Evolutionary conservation across 1,284 basidiomycete genomes (phyloP), one percentile per base, ranked within the genome.

Genomic region (Wallemia mellicola): DNA sequence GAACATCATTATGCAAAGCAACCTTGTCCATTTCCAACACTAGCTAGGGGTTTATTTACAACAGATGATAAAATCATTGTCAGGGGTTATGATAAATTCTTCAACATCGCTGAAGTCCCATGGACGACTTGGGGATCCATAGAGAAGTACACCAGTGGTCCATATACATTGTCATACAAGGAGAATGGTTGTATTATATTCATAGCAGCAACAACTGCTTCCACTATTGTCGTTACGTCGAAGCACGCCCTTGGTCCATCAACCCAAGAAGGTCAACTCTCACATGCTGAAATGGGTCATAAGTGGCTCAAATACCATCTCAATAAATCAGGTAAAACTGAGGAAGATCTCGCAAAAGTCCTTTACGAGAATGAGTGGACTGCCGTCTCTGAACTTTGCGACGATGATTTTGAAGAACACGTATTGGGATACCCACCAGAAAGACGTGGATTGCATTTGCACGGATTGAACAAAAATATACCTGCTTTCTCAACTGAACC

Each of bases 171-270:
- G 17, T 89, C 92, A 0, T 76, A 92, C 63, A 99, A 98, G 70
- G 88, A 87, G 1, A 99, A 98, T 63, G 94, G 92, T 1, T 99
- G 94, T 69, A 89, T 98, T 69, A 95, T 99, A 65, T 89, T 98
- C 71, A 82, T 98, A 65, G 81, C 86, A 0, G 82, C 94, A 0
- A 75, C 98, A 2, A 82, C 83, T 0, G 77, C 81, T 0, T 71
- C 71, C 0, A 79, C 85, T 63, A 72, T 98, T 1, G 68, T 98
- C 15, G 77, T 96, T 60, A 88, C 89, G 0, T 94, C 88, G 0
- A 98, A 99, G 69, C 91, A 94, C 65, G 80, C 85, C 0, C 68
- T 92, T 0, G 91, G 91, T 0, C 72, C 73, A 0, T 66, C 66
- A 0, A 66, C 63, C 1, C 54, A 28, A 2, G 60, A 30, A 5